A percentile compares a stretch with the other conserved stretches of the same genome.
phyloP scores from a whole-genome alignment of 2,329 filamentous ascomycete species.

The Purpureocillium takamizusanense region DNA sequence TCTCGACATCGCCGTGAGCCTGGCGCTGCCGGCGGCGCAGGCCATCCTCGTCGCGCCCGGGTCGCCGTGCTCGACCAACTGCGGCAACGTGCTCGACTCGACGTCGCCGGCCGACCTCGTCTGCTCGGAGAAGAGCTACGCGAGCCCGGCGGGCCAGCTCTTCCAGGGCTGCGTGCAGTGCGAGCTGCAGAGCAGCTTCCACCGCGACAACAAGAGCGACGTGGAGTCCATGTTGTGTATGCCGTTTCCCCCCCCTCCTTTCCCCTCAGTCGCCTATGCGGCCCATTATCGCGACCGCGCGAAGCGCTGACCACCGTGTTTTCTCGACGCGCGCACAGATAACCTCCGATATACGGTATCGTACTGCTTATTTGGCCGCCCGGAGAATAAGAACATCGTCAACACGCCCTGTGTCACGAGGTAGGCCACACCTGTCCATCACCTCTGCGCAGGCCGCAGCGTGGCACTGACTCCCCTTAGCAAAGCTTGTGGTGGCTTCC shows the following conservation, averaged over 20 bases:
- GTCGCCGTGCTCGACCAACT: slow-evolving; percentile 41
- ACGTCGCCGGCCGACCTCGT: slow-evolving; percentile 38
- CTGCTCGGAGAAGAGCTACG: slow-evolving; percentile 34
- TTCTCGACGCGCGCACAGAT: slow-evolving; percentile 26
- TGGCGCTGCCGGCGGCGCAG: slow-evolving; percentile 9
- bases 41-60: slow-evolving; percentile 33
- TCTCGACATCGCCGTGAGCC: slow-evolving; percentile 6
- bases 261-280: not conserved
- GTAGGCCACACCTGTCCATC: slow-evolving; percentile 21
- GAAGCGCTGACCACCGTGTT: slow-evolving; percentile 7
- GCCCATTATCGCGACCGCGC: not conserved
- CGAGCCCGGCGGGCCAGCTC: slow-evolving; percentile 32
- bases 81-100: slow-evolving; percentile 42
- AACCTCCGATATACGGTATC: slow-evolving; percentile 48
- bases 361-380: slow-evolving; percentile 45
- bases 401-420: slow-evolving; percentile 42
- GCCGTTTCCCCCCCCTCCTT: slow-evolving; percentile 14
- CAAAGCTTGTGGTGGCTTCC: slow-evolving; percentile 41
- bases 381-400: slow-evolving; percentile 28
- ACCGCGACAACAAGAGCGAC: slow-evolving; percentile 37
- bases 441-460: not conserved
- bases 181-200: slow-evolving; percentile 40
- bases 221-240: slow-evolving; percentile 45
- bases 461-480: slow-evolving; percentile 24
- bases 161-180: slow-evolving; percentile 44